Base-by-base conservation (phyloP, 2,329 filamentous ascomycete genomes). In the Colletotrichum eremochloae region DNA sequence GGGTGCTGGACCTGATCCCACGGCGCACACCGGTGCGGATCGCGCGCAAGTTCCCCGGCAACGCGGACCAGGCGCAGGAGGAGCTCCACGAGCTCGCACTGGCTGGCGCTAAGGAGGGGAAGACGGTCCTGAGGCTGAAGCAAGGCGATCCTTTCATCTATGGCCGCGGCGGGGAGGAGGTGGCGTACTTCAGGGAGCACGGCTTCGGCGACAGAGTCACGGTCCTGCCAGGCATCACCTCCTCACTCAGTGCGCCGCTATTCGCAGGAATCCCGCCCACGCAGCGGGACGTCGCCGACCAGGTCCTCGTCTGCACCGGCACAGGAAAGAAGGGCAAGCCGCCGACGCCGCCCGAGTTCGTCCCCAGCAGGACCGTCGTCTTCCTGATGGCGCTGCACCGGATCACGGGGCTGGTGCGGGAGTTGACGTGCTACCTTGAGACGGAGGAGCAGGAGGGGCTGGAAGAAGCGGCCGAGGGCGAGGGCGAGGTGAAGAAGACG, bases 101-200 rank as follows among this genome's bases (percentile, higher is more conserved):
- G 2, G 89, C 89, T 3, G 94, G 91, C 2, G 86, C 86, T 20
- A 79, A 78, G 6, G 82, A 82, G 29, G 96, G 96, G 15, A 91
- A 93, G 80, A 93, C 90, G 1, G 96, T 99, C 0, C 86, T 99
- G 44, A 89, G 96, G 3, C 86, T 99, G 56, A 99, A 99, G 84
- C 96, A 99, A 81, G 96, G 96, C 57, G 96, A 99, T 78, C 96
- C 96, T 0, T 99, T 97, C 82, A 90, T 99, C 50, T 99, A 98
- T 82, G 96, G 96, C 50, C 91, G 96, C 50, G 96, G 96, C 68
- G 96, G 94, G 44, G 96, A 99, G 81, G 96, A 99, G 81, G 94
- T 94, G 50, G 89, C 90, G 40, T 97, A 93, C 80, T 98, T 99
- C 86, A 86, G 91, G 2, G 84, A 84, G 3, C 87, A 92, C 60